Base-by-base conservation (phyloP, 2,329 filamentous ascomycete species). In the Lachnellula subtilissima region DNA sequence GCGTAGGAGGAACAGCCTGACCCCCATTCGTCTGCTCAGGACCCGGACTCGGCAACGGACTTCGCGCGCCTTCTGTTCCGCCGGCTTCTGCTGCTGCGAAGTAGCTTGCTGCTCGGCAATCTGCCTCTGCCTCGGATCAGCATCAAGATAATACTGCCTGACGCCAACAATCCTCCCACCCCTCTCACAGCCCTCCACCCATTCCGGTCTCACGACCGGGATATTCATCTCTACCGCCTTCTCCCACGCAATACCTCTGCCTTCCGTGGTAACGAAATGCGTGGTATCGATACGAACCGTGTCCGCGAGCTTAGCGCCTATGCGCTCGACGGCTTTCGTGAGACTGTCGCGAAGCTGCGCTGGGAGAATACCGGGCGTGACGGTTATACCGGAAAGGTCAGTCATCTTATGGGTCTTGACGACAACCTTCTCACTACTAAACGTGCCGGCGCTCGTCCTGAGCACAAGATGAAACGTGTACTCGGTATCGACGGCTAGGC, bases 371-470 rank as follows among this genome's bases (percentile, higher is more conserved):
- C 94, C 94, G 0, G 91, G 87, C 2, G 93, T 96, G 65, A 99
- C 89, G 23, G 93, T 97, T 72, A 99, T 92, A 56, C 94, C 94
- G 63, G 88, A 92, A 51, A 99, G 79, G 72, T 99, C 92, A 40
- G 93, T 97, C 92, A 99, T 97, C 78, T 97, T 96, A 77, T 99
- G 94, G 47, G 94, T 99, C 68, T 88, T 85, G 56, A 96, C 91
- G 4, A 82, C 82, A 52, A 99, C 79, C 71, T 88, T 90, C 63
- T 96, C 89, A 70, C 88, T 94, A 59, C 82, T 82, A 68, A 86
- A 92, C 40, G 89, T 96, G 57, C 94, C 94, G 4, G 94, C 94
- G 54, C 85, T 92, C 6, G 94, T 99, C 67, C 90, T 84, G 69
- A 99, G 78, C 9, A 97, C 88, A 50, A 97, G 80, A 71, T 97